Percentiles rank a stretch among this genome's conserved stretches.
Conservation (phyloP, 768 basidiomycete genomes). For the Phanerochaete carnosa region DNA sequence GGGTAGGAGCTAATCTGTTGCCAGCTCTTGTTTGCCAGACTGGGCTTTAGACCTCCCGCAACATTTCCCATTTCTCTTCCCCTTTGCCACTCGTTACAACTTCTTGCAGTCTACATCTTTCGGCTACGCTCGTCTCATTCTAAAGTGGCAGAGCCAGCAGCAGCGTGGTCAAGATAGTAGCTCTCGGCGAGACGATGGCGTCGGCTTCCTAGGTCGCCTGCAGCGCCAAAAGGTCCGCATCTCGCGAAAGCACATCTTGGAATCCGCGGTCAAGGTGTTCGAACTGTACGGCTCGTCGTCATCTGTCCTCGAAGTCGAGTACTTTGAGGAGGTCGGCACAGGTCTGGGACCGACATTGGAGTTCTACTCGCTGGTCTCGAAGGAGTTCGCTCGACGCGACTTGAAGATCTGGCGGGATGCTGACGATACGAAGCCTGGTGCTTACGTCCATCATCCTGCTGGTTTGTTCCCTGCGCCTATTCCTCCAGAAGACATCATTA, state of each 20-base stretch:
- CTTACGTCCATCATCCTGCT: constrained; percentile 78
- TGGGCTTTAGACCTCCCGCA: constrained; percentile 96
- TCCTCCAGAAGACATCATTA: constrained; percentile 60
- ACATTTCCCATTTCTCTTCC: constrained; percentile 98
- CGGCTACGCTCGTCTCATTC: constrained; percentile 92
- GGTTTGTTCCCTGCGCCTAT: constrained; percentile 91
- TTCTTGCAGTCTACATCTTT: constrained; percentile 98
- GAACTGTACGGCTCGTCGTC: constrained; percentile 95
- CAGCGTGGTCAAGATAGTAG: constrained; percentile 70
- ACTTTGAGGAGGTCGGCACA: constrained; percentile 98
- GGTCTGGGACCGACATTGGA: constrained; percentile 96
- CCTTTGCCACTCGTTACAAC: constrained; percentile 94
- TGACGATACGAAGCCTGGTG: constrained; percentile 54
- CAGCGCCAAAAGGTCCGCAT: constrained; percentile 97
- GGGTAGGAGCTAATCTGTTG: not conserved
- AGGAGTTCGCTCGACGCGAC: constrained; percentile 87
- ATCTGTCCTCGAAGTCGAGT: constrained; percentile 94
- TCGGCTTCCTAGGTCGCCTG: constrained; percentile 88
- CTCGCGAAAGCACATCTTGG: constrained; percentile 89
- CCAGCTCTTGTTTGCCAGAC: constrained; percentile 91
- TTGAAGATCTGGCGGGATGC: constrained; percentile 91
- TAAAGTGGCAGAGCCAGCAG: constrained; percentile 91
- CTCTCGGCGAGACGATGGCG: constrained; percentile 83
- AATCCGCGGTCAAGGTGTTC: constrained; percentile 95
- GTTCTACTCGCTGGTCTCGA: constrained; percentile 96